phyloP scores from a whole-genome alignment of 495 filamentous ascomycete species.

The Neurospora sp. region DNA sequence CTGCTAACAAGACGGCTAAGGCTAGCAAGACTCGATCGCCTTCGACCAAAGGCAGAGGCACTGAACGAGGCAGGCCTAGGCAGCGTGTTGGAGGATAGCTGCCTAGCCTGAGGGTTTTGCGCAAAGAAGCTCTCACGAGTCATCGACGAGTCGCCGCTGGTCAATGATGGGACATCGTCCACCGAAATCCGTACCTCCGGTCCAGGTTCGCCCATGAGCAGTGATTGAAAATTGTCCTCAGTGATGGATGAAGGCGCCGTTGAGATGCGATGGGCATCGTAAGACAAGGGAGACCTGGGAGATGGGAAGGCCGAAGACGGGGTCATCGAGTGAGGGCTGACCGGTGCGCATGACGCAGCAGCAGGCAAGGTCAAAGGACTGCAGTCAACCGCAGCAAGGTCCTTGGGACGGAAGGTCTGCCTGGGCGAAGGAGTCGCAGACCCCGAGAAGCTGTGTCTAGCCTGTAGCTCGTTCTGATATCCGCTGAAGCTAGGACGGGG shows the following conservation, averaged over 20 bases:
- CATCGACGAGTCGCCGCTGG: conserved; percentile 78
- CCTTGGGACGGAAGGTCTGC: conserved; percentile 41
- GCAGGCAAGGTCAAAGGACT: conserved; percentile 33
- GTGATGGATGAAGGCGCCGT: conserved; percentile 62
- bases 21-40: conserved; percentile 77
- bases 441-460: conserved; percentile 25
- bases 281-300: conserved; percentile 51
- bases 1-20: conserved; percentile 74
- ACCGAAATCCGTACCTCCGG: conserved; percentile 63
- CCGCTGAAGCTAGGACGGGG: not conserved
- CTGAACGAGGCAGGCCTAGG: conserved; percentile 61
- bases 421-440: conserved; percentile 49
- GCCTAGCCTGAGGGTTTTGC: conserved; percentile 27
- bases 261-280: conserved; percentile 58
- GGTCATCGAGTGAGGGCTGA: conserved; percentile 42
- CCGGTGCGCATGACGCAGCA: conserved; percentile 34
- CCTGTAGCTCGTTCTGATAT: not conserved
- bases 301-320: conserved; percentile 46
- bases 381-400: conserved; percentile 43
- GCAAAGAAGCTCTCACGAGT: conserved; percentile 51
- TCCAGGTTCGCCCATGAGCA: conserved; percentile 51
- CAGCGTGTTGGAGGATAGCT: conserved; percentile 13
- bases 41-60: conserved; percentile 54
- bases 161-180: conserved; percentile 80
- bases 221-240: conserved; percentile 54